Evolutionary conservation across 2,329 filamentous ascomycete species (phyloP).

Genomic region (Colletotrichum acutatum): DNA sequence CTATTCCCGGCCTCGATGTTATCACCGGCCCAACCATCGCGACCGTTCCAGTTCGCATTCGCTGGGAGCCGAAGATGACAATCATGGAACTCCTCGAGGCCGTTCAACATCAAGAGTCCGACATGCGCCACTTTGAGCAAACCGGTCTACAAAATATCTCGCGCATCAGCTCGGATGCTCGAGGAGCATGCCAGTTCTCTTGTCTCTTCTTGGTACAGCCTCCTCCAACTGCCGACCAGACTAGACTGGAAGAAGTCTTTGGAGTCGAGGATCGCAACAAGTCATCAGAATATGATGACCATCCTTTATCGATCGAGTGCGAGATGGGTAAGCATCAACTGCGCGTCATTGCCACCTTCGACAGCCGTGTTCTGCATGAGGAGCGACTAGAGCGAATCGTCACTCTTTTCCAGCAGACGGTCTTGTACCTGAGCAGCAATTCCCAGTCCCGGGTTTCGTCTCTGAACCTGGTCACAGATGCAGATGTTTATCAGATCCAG

Average conservation of each 20-base stretch:
- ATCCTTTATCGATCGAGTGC: background rate
- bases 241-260: background rate
- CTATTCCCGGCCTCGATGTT: background rate
- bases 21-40: background rate
- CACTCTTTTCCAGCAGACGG: background rate
- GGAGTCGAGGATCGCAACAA: background rate
- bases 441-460: background rate
- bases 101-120: conserved; percentile 33
- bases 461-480: background rate
- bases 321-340: background rate
- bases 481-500: background rate
- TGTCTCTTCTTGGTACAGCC: background rate
- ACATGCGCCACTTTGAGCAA: conserved; percentile 42
- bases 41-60: background rate
- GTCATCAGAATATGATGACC: background rate
- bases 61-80: background rate
- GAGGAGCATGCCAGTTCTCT: background rate
- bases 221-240: background rate
- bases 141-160: conserved; percentile 42
- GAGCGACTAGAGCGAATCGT: background rate
- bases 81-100: background rate
- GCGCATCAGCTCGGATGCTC: background rate
- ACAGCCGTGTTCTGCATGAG: background rate
- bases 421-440: background rate
- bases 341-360: background rate